phyloP scores from a whole-genome alignment of 2,329 filamentous ascomycete genomes.

The Trichocomaceae sp. region DNA sequence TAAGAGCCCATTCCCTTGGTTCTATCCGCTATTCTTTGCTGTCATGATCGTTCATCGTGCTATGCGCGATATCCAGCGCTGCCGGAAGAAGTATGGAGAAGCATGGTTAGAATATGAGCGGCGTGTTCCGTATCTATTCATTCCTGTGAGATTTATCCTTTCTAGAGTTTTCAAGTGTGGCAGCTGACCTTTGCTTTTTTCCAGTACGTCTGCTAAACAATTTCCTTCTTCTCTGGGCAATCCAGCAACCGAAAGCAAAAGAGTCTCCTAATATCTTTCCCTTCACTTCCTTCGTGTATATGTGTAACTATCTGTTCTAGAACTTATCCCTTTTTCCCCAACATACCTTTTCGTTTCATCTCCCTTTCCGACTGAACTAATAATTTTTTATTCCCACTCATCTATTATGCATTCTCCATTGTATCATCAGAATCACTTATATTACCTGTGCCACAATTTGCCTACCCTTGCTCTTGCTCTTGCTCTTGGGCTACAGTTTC shows the following conservation, averaged over 20 bases:
- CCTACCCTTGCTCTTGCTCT: background rate
- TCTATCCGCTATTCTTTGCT: constrained; percentile 76
- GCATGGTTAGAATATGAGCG: constrained; percentile 76
- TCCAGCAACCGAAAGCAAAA: background rate
- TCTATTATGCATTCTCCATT: background rate
- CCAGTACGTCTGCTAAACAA: background rate
- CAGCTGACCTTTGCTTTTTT: background rate
- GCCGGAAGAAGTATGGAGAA: constrained; percentile 71
- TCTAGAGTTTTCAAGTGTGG: background rate
- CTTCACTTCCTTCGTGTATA: background rate
- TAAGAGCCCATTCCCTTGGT: constrained; percentile 77
- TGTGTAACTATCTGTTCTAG: too few relatives aligned
- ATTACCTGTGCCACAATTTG: background rate
- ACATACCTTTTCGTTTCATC: background rate
- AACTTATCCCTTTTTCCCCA: background rate
- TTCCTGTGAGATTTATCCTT: constrained; percentile 51
- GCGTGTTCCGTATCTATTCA: constrained; percentile 75
- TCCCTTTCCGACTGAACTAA: too few relatives aligned
- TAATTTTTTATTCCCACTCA: too few relatives aligned
- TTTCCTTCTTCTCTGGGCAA: background rate
- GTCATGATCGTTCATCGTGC: constrained; percentile 76
- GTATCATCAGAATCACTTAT: background rate
- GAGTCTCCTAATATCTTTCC: background rate
- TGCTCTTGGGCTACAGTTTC: background rate
- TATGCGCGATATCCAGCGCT: constrained; percentile 66